phyloP scores from a whole-genome alignment of 176 grass and related monocot genomes.

The Hyparrhenia diplandra region DNA sequence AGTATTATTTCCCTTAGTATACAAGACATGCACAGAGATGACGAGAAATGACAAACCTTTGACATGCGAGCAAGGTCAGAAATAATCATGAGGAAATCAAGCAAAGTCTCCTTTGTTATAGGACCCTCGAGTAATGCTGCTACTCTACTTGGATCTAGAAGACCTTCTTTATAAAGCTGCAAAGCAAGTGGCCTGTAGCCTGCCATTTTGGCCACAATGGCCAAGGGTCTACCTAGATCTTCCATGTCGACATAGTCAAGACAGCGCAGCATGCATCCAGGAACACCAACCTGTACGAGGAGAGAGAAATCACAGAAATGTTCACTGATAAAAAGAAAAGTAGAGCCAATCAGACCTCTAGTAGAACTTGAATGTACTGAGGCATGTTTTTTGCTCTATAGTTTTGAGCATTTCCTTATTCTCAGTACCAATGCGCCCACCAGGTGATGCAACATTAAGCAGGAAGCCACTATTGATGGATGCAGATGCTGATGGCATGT shows the following conservation, averaged over 20 bases:
- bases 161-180: constrained; percentile 82
- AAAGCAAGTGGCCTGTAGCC: constrained; percentile 70
- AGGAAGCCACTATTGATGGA: constrained; percentile 95
- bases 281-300: constrained; percentile 54
- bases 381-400: constrained; percentile 65
- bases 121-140: constrained; percentile 47
- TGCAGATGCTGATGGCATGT: constrained; percentile 66
- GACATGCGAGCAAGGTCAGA: constrained; percentile 99
- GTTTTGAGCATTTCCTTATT: constrained; percentile 82
- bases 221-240: constrained; percentile 68
- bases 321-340: constrained; percentile 2
- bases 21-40: background rate
- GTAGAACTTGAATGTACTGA: constrained; percentile 72
- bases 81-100: constrained; percentile 97
- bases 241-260: constrained; percentile 68
- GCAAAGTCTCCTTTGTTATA: constrained; percentile 58
- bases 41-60: constrained; percentile 54
- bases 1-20: constrained; percentile 11
- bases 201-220: constrained; percentile 94
- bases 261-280: constrained; percentile 61
- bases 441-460: constrained; percentile 72
- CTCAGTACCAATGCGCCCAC: constrained; percentile 65
- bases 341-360: constrained; percentile 50
- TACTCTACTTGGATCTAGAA: constrained; percentile 69
- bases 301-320: constrained; percentile 21